Evolutionary conservation across 2,329 filamentous ascomycete species (phyloP), one percentile per base, ranked within the genome.

Genomic region (Bipolaris cookei): DNA sequence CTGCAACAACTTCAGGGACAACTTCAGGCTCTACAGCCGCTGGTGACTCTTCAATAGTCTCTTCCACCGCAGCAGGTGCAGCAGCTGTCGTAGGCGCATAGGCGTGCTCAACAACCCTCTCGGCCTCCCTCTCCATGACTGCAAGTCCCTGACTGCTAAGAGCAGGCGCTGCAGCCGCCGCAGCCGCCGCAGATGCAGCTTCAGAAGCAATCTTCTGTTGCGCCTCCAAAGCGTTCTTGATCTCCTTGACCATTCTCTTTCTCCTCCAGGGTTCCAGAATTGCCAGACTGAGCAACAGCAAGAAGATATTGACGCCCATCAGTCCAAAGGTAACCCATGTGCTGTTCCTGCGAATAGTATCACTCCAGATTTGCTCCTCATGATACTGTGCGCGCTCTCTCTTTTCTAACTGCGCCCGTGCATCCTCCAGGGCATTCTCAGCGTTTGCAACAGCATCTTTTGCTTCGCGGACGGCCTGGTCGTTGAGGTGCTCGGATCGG

Each of bases 341-440:
- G 75, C 90, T 95, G 83, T 97, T 97, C 64, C 95, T 84, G 34
- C 95, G 85, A 73, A 99, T 99, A 68, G 96, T 94, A 76, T 99
- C 95, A 72, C 91, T 96, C 95, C 95, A 99, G 54, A 99, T 96
- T 80, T 99, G 95, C 80, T 99, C 95, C 79, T 99, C 95, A 76
- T 99, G 95, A 77, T 99, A 99, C 59, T 96, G 87, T 60, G 90
- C 90, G 49, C 97, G 81, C 67, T 98, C 97, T 48, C 89, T 88
- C 60, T 89, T 88, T 73, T 90, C 94, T 51, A 99, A 81, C 68
- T 88, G 85, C 50, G 88, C 86, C 53, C 88, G 86, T 0, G 92
- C 85, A 60, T 90, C 88, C 77, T 97, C 90, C 59, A 96, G 87
- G 30, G 91, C 86, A 42, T 85, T 84, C 79, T 99, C 95, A 1